Evolutionary conservation across 306 rosid species (phyloP), one percentile per base, ranked within the genome.

Genomic region (Parietaria judaica): DNA sequence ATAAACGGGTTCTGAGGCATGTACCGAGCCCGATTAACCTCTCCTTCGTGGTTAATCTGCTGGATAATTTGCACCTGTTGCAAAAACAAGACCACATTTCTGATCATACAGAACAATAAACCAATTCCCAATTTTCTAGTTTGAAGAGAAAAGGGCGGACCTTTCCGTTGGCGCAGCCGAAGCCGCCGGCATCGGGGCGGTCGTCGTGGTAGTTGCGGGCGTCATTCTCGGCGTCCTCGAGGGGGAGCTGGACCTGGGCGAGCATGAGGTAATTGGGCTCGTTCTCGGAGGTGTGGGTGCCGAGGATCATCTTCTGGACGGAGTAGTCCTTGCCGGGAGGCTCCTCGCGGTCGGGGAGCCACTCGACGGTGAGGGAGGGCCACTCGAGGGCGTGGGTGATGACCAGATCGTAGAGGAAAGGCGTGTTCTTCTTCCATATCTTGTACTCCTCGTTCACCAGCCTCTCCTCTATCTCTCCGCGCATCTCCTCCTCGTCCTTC

Each of bases 341-440:
- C 67, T 94, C 97, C 3, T 84, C 87, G 6, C 94, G 81, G 57
- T 88, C 95, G 0, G 99, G 95, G 17, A 94, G 80, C 97, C 99
- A 94, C 54, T 94, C 95, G 38, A 94, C 97, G 43, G 99, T 94
- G 67, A 94, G 97, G 0, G 99, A 88, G 8, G 99, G 99, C 97
- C 99, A 94, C 61, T 88, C 99, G 10, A 94, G 80, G n/a, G 99
- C 99, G 60, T 94, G 97, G 4, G 99, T 94, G 3, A 94, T 86
- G 15, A 94, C 87, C 51, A 94, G 84, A 80, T 94, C 99, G 82
- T 94, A 94, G 16, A 94, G 69, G 14, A 94, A 94, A 0, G 99
- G 99, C 4, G 97, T 88, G 80, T 94, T 94, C 82, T 94, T 94
- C 81, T 94, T 94, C 99, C 99, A 88, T 65, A 94, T 94, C 80